These are phyloP conservation scores for Striga hermonthica DNA, from an alignment of 305 asterid genomes.

Conservation along the genomic window DNA sequence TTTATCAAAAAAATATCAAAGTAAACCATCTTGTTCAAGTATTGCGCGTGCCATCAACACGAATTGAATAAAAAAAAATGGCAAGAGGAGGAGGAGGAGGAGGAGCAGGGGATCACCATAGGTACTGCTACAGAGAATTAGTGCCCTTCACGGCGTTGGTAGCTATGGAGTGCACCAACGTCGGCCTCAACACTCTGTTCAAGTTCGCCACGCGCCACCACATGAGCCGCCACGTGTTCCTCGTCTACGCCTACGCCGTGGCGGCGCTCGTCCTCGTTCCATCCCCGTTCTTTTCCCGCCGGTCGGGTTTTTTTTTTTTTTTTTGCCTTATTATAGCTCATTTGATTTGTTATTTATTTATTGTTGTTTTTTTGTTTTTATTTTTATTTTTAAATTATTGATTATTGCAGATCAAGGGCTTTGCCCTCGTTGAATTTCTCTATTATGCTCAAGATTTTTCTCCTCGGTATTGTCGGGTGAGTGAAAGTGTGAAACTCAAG, in stretches of 20 bases:
- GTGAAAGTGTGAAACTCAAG: background rate
- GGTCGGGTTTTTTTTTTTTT: slow-evolving; percentile 35
- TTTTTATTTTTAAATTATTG: too few relatives aligned
- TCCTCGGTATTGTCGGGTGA: slow-evolving; percentile 75
- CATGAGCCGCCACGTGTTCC: slow-evolving; percentile 71
- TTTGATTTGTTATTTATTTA: too few relatives aligned
- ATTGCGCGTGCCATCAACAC: slow-evolving; percentile 34
- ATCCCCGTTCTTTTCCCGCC: slow-evolving; percentile 57
- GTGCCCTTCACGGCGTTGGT: slow-evolving; percentile 68
- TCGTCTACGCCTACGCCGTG: slow-evolving; percentile 66
- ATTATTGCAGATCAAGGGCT: slow-evolving; percentile 44
- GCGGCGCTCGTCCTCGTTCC: slow-evolving; percentile 73
- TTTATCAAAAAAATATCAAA: background rate
- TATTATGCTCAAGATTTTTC: slow-evolving; percentile 46
- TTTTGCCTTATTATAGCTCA: too few relatives aligned
- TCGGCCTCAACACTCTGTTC: slow-evolving; percentile 70
- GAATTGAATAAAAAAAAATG: slow-evolving; percentile 28
- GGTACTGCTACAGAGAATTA: slow-evolving; percentile 49
- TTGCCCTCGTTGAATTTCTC: slow-evolving; percentile 43
- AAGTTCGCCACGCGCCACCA: slow-evolving; percentile 66
- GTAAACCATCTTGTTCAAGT: background rate
- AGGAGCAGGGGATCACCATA: slow-evolving; percentile 24
- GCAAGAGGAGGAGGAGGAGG: slow-evolving; percentile 32
- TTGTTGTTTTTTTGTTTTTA: too few relatives aligned
- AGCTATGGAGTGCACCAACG: slow-evolving; percentile 70